Evolutionary conservation across 225 moss, liverwort and hornwort species (phyloP), one percentile per base, ranked within the genome.

Genomic region (Ulota crispa): DNA sequence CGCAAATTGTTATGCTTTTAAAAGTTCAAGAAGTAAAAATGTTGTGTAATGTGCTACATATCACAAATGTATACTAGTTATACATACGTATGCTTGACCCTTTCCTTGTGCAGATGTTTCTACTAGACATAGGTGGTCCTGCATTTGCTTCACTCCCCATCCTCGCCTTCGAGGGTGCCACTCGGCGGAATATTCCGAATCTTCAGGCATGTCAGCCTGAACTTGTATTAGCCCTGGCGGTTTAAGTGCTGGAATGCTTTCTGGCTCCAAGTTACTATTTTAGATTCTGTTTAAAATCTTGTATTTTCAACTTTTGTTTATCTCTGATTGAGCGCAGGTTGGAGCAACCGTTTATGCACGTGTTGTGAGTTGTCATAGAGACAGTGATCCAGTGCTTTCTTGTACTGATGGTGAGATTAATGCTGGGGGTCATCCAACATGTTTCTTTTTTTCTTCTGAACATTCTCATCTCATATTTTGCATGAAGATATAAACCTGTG

Each of bases 161-260:
- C 55, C 85, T 99, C 57, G 93, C 98, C 62, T 95, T 95, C 79
- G 98, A 99, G 88, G 93, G 98, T 56, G 98, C 94, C 77, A 92
- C 95, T 52, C 89, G 98, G 68, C 92, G 95, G 53, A 99, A 99
- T 86, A 88, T 91, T 77, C 98, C 95, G 82, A 95, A 91, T 85
- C 94, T 99, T 85, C 95, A 99, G 97, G 97, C 83, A 94, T 86
- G 89, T 83, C 78, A 85, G 83, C 78, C 76, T 78, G 7, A 70
- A 57, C 64, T 59, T 34, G 43, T 79, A 32, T 81, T 55, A 64
- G 3, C 41, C 45, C 45, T 64, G 27, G 32, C 56, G 78, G 53
- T 42, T 34, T 0, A 21, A 75, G 27, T 59, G 13, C 24, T 72
- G 43, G 24, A 45, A 43, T 66, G 21, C 24, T 27, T 72, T 79